Evolutionary conservation across 352 stramenopile genomes (phyloP), one percentile per base, ranked within the genome.

Genomic region (Globisporangium spinosum): DNA sequence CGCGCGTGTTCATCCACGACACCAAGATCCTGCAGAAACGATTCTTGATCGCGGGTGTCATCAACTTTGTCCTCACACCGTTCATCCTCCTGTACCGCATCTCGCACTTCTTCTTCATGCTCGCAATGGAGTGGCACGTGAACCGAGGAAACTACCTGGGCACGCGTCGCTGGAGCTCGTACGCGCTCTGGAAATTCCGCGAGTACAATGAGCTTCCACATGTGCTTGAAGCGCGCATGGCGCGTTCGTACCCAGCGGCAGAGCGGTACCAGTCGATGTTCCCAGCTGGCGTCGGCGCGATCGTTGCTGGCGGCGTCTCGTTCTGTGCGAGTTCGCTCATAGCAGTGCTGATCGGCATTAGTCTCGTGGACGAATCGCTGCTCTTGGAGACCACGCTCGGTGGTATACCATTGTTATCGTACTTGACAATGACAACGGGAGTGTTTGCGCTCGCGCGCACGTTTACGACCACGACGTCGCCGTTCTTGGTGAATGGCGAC

Each of bases 161-260:
- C 8, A 95, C 97, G 29, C 88, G 95, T 45, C 90, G 97, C 45
- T 99, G 97, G 97, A 97, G 91, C 29, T 79, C 83, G 6, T 87
- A 95, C 61, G 88, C 91, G 43, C 67, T 93, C 22, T 97, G 90
- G 90, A 88, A 88, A 34, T 98, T 99, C 72, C 86, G 97, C 56
- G 97, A 99, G 80, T 99, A 99, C 82, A 99, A 99, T 77, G 98
- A 99, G 72, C 77, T 99, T 1, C 93, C 95, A n/a, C 97, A 99
- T 70, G 77, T 96, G 40, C 96, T 99, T 67, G 95, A 99, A 67
- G 82, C 87, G n/a, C 89, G 98, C 27, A 89, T 99, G 64, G 86
- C 82, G 43, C 87, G 93, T 17, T 98, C 91, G 20, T 98, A 98
- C 69, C 75, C 90, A 38, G 80, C 97, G 1, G 95, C 96, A 1